These are phyloP conservation scores for Trichosanthes truncata DNA, from an alignment of 306 rosid species.

Conservation along the genomic window DNA sequence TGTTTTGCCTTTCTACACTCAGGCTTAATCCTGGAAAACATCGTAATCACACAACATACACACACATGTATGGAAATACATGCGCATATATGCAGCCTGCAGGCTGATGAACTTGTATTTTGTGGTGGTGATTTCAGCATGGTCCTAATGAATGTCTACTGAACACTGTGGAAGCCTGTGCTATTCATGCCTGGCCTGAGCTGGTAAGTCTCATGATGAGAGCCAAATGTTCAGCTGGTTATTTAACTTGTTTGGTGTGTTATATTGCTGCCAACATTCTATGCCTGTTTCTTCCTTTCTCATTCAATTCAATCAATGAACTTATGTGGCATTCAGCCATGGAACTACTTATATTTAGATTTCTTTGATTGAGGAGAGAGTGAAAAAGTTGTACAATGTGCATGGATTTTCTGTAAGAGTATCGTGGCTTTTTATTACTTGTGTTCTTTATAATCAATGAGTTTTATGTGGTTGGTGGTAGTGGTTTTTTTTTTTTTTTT, in stretches of 20 bases:
- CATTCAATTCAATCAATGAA: not conserved
- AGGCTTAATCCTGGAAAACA: not conserved
- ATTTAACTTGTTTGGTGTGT: not conserved
- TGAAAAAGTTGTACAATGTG: not conserved
- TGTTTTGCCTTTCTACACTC: not conserved
- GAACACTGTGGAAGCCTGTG: constrained; percentile 82
- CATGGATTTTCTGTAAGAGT: not conserved
- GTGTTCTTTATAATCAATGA: not conserved
- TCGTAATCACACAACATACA: not conserved
- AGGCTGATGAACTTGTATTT: constrained; percentile 7
- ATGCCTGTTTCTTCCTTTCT: not conserved
- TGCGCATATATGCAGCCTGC: not conserved
- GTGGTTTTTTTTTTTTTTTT: too few relatives aligned
- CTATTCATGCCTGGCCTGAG: constrained; percentile 63
- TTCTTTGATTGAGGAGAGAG: not conserved
- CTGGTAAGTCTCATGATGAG: constrained; percentile 33
- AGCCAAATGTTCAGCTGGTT: not conserved
- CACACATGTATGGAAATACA: not conserved
- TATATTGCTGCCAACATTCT: not conserved
- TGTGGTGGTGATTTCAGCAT: constrained; percentile 47
- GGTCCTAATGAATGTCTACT: constrained; percentile 74
- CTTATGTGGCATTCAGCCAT: not conserved
- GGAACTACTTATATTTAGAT: not conserved
- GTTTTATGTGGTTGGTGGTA: too few relatives aligned
- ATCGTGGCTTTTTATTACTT: not conserved